Conservation (phyloP, 345 rosid species). For the Rhizophora apiculata region DNA sequence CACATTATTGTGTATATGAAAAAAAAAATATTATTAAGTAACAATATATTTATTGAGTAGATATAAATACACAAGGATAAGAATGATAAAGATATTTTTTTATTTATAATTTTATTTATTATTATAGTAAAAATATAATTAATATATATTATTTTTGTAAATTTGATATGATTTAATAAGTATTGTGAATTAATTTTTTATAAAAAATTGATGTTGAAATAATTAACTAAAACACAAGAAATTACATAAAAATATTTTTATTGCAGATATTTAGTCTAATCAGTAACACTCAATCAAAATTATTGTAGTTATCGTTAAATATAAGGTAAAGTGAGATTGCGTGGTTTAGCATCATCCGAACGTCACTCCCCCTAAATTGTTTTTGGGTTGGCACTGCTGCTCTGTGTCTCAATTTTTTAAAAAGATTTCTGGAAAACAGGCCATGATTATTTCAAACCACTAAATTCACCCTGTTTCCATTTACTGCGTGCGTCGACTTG, state of each 20-base stretch:
- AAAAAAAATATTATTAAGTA: neutral
- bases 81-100: too few relatives aligned
- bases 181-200: too few relatives aligned
- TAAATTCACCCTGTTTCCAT: neutral
- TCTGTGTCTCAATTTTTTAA: neutral
- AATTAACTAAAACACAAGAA: neutral
- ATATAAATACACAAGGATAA: neutral
- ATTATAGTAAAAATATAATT: too few relatives aligned
- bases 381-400: neutral
- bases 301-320: neutral
- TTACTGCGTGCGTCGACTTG: neutral
- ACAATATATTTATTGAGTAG: neutral
- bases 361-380: neutral
- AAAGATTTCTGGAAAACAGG: neutral
- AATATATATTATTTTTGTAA: neutral
- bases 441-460: neutral
- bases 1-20: neutral
- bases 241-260: too few relatives aligned
- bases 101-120: too few relatives aligned
- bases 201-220: neutral
- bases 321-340: neutral
- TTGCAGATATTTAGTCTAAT: neutral
- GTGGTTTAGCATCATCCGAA: neutral
- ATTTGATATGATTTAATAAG: too few relatives aligned
- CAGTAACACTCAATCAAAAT: neutral